phyloP scores from a whole-genome alignment of 805 yeast species.

The Clavispora fructus region DNA sequence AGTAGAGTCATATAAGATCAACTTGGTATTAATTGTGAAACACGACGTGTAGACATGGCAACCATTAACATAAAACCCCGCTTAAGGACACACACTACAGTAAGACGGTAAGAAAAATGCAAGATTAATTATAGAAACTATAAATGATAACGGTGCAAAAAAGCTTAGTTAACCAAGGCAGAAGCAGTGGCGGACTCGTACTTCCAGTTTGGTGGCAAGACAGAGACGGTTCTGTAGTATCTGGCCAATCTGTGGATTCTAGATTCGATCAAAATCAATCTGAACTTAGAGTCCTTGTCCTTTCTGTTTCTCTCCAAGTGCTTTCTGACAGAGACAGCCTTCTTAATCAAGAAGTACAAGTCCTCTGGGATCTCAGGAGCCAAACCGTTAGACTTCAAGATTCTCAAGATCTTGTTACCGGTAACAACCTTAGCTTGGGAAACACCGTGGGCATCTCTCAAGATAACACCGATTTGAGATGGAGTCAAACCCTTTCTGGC shows the following conservation, averaged over 20 bases:
- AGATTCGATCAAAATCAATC: slow-evolving; percentile 99
- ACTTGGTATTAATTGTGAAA: background rate
- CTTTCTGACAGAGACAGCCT: slow-evolving; percentile 99
- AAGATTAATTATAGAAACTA: slow-evolving; percentile 2
- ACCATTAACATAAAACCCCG: too few species aligned
- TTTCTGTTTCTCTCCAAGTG: slow-evolving; percentile 99
- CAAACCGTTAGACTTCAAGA: slow-evolving; percentile 98
- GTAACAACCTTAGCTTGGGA: slow-evolving; percentile 96
- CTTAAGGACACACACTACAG: background rate
- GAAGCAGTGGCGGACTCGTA: slow-evolving; percentile 99
- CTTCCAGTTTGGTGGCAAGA: slow-evolving; percentile 99
- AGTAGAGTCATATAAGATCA: background rate
- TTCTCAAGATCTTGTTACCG: slow-evolving; percentile 99
- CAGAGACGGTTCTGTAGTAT: slow-evolving; percentile 99
- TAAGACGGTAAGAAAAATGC: background rate
- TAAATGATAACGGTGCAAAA: slow-evolving; percentile 11
- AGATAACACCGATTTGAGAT: slow-evolving; percentile 98
- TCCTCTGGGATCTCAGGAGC: slow-evolving; percentile 99
- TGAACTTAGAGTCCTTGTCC: slow-evolving; percentile 99
- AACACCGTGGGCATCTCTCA: slow-evolving; percentile 99
- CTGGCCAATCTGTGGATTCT: slow-evolving; percentile 99
- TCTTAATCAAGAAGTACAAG: slow-evolving; percentile 97
- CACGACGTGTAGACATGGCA: background rate
- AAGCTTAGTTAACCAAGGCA: slow-evolving; percentile 91
- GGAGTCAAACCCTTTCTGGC: slow-evolving; percentile 99